phyloP scores from a whole-genome alignment of 352 stramenopile species.

The Pythium phragmitis region DNA sequence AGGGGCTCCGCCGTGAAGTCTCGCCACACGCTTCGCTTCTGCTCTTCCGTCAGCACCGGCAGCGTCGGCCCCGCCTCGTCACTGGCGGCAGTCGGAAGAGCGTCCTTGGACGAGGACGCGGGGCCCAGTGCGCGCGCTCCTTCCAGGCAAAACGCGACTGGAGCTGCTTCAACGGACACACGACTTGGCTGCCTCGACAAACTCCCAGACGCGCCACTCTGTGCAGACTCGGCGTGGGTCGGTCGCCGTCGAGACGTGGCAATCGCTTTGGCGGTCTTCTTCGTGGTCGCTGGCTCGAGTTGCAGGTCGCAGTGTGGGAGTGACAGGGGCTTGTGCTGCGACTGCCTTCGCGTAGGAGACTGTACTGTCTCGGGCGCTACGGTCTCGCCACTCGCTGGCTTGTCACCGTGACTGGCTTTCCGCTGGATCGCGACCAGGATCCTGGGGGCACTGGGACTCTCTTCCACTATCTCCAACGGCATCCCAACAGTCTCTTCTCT shows the following conservation, averaged over 20 bases:
- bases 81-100: background rate
- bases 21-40: slow-evolving; percentile 43
- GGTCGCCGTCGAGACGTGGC: slow-evolving; percentile 1
- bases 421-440: slow-evolving; percentile 25
- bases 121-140: background rate
- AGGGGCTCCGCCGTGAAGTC: slow-evolving; percentile 39
- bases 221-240: background rate
- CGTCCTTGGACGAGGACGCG: background rate
- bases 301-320: slow-evolving; percentile 1
- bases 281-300: background rate
- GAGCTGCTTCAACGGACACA: background rate
- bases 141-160: slow-evolving; percentile 17
- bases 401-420: background rate
- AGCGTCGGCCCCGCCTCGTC: background rate
- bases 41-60: slow-evolving; percentile 31
- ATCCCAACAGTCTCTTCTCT: background rate
- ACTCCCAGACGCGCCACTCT: background rate
- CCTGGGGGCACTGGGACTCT: slow-evolving; percentile 16
- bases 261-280: background rate
- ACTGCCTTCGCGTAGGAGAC: slow-evolving; percentile 2
- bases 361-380: background rate
- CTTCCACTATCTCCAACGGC: background rate
- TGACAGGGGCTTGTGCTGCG: background rate
- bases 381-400: background rate
- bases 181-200: background rate